A percentile compares a stretch with the other conserved stretches of the same genome.
These are phyloP conservation scores for Mycena indigotica DNA, from an alignment of 768 basidiomycete species.

Conservation along the genomic window DNA sequence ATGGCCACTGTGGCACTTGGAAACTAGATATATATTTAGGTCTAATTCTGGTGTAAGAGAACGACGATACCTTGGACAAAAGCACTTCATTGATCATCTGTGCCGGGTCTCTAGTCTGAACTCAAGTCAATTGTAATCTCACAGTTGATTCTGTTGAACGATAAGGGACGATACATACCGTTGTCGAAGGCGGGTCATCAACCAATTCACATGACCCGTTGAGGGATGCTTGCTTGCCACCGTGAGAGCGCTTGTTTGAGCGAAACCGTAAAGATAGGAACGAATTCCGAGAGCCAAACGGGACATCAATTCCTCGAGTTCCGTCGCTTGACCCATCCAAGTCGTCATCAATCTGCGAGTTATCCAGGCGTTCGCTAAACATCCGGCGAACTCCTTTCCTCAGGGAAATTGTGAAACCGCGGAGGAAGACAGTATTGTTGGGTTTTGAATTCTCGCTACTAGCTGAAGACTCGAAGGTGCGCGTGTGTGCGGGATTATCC, in stretches of 20 bases:
- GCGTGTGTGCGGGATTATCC: neutral
- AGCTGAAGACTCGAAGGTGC: neutral
- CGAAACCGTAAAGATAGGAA: neutral
- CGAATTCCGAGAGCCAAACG: neutral
- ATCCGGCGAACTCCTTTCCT: neutral
- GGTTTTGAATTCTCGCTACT: neutral
- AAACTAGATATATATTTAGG: neutral
- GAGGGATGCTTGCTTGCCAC: neutral
- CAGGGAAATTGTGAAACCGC: neutral
- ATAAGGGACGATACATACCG: neutral
- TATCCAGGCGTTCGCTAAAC: neutral
- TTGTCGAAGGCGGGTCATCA: neutral
- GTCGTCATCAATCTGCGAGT: neutral
- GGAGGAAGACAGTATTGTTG: neutral
- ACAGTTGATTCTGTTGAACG: neutral
- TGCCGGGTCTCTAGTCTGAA: neutral
- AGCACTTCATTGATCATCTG: neutral
- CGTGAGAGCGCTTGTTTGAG: neutral
- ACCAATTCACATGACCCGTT: neutral
- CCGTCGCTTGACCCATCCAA: neutral
- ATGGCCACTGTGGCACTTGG: neutral
- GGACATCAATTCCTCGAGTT: too few relatives aligned
- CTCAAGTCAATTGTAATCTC: neutral
- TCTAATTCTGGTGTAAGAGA: neutral
- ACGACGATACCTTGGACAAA: neutral